A percentile compares a stretch with the other conserved stretches of the same genome.
Conservation (phyloP, 2,329 filamentous ascomycete genomes). For the Fusarium burgessii region DNA sequence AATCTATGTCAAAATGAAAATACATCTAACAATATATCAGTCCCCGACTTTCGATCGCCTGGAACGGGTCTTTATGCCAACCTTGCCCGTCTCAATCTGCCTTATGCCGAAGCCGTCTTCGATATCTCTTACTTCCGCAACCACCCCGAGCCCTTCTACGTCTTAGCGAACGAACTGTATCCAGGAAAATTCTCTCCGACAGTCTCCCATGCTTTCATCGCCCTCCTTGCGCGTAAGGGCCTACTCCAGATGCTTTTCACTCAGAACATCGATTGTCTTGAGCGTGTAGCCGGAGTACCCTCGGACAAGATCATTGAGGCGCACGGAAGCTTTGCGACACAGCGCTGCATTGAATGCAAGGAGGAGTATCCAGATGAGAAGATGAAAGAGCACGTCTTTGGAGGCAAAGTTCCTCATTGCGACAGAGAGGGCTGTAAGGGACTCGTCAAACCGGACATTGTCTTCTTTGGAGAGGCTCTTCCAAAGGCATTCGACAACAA, state of each 20-base stretch:
- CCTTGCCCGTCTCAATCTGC: slow-evolving; percentile 84
- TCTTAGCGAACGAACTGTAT: slow-evolving; percentile 90
- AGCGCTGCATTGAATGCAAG: slow-evolving; percentile 92
- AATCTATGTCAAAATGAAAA: background rate
- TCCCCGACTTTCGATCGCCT: slow-evolving; percentile 95
- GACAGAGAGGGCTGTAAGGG: slow-evolving; percentile 72
- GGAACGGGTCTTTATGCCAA: slow-evolving; percentile 95
- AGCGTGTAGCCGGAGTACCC: slow-evolving; percentile 87
- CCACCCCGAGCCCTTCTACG: slow-evolving; percentile 91
- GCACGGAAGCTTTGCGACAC: slow-evolving; percentile 92
- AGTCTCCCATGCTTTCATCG: slow-evolving; percentile 89
- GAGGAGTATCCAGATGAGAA: slow-evolving; percentile 75
- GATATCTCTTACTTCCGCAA: slow-evolving; percentile 89
- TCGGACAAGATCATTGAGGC: slow-evolving; percentile 87
- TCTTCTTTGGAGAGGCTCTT: slow-evolving; percentile 87
- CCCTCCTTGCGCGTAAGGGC: slow-evolving; percentile 81
- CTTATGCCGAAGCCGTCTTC: slow-evolving; percentile 92
- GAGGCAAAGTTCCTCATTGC: slow-evolving; percentile 79
- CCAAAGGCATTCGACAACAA: slow-evolving; percentile 53
- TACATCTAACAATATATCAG: slow-evolving; percentile 55
- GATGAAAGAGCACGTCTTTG: slow-evolving; percentile 78
- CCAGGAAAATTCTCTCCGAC: slow-evolving; percentile 91
- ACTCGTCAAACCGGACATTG: slow-evolving; percentile 92
- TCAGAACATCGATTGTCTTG: slow-evolving; percentile 97
- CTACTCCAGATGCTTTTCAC: slow-evolving; percentile 90